Conservation (phyloP, 2,329 filamentous ascomycete genomes). For the Cladosporium sp. region DNA sequence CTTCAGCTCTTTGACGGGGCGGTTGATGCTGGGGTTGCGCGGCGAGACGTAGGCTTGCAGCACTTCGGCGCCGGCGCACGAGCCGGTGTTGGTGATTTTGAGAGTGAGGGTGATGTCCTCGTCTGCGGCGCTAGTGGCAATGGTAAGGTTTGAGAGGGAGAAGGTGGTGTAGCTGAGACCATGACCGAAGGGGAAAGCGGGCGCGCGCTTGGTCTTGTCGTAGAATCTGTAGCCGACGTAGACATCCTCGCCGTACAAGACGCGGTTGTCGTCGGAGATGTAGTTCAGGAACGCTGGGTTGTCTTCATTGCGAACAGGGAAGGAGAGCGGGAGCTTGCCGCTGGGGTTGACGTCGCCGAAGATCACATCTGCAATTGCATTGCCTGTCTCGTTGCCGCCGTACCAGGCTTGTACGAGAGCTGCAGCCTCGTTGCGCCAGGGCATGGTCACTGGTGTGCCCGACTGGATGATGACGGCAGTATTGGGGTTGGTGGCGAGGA, state of each 20-base stretch:
- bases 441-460: slow-evolving; percentile 69
- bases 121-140: slow-evolving; percentile 39
- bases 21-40: slow-evolving; percentile 56
- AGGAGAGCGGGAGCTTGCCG: slow-evolving; percentile 70
- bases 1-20: slow-evolving; percentile 67
- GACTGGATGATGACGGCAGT: slow-evolving; percentile 73
- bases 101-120: slow-evolving; percentile 47
- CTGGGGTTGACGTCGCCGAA: slow-evolving; percentile 71
- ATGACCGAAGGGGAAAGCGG: slow-evolving; percentile 72
- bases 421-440: slow-evolving; percentile 59
- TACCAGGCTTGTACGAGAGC: slow-evolving; percentile 58
- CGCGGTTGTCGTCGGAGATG: slow-evolving; percentile 65
- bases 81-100: slow-evolving; percentile 55
- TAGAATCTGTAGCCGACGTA: slow-evolving; percentile 72
- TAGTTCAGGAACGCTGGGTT: slow-evolving; percentile 70
- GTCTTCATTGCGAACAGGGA: slow-evolving; percentile 48
- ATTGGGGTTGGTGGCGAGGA: slow-evolving; percentile 63
- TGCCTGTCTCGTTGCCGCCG: slow-evolving; percentile 74
- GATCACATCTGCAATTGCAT: slow-evolving; percentile 72
- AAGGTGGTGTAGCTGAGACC: slow-evolving; percentile 75
- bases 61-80: slow-evolving; percentile 56
- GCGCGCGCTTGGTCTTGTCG: slow-evolving; percentile 56
- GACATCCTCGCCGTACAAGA: slow-evolving; percentile 68
- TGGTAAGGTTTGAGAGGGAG: slow-evolving; percentile 55
- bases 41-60: slow-evolving; percentile 68